Percentiles rank a stretch among this genome's conserved stretches.
These are phyloP conservation scores for Excoecaria cochinchinensis DNA, from an alignment of 345 rosid species.

Conservation along the genomic window DNA sequence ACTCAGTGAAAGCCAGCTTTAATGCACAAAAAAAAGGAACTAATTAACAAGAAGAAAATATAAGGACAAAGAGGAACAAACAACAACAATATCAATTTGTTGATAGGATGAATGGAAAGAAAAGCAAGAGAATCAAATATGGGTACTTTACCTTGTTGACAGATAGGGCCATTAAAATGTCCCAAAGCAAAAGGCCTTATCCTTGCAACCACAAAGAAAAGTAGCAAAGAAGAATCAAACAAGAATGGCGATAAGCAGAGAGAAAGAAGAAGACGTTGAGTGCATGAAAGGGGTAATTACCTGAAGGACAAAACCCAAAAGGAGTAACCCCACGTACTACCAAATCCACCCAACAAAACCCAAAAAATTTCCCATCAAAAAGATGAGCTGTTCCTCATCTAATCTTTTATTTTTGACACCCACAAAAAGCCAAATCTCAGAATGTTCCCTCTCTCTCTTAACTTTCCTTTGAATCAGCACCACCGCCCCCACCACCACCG, in stretches of 20 bases:
- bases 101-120: neutral
- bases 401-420: slow-evolving; percentile 27
- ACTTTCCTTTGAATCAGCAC: slow-evolving; percentile 50
- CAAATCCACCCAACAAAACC: slow-evolving; percentile 32
- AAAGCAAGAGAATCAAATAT: slow-evolving; percentile 14
- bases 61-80: slow-evolving; percentile 7
- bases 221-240: slow-evolving; percentile 26
- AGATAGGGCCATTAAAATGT: slow-evolving; percentile 7
- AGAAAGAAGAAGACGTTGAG: slow-evolving; percentile 12
- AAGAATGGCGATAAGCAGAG: slow-evolving; percentile 20
- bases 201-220: slow-evolving; percentile 7
- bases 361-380: slow-evolving; percentile 32
- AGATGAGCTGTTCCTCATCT: slow-evolving; percentile 51
- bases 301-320: slow-evolving; percentile 27
- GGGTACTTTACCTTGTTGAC: slow-evolving; percentile 23
- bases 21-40: slow-evolving; percentile 7
- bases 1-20: slow-evolving; percentile 14
- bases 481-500: slow-evolving; percentile 31
- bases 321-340: slow-evolving; percentile 39
- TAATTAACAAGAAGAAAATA: slow-evolving; percentile 3
- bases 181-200: slow-evolving; percentile 18
- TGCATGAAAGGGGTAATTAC: slow-evolving; percentile 14
- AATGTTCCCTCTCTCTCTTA: slow-evolving; percentile 32
- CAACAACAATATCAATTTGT: neutral
- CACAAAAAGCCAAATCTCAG: slow-evolving; percentile 46